phyloP scores from a whole-genome alignment of 2,329 filamentous ascomycete genomes.

The Didymosphaeria variabile region DNA sequence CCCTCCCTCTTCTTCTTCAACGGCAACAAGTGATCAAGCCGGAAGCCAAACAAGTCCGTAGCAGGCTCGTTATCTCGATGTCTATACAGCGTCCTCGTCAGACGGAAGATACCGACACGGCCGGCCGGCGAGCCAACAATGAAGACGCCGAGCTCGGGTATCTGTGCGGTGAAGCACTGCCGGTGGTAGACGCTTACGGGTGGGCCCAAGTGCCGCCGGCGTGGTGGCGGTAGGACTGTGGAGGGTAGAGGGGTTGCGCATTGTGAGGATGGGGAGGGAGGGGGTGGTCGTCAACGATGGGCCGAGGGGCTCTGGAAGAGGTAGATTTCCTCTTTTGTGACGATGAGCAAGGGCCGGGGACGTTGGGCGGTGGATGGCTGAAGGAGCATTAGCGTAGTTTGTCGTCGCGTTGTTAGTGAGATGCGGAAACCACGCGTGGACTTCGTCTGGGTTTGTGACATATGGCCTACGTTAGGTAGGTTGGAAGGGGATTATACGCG shows the following conservation, averaged over 20 bases:
- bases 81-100: constrained; percentile 61
- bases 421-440: background rate
- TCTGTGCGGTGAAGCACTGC: constrained; percentile 69
- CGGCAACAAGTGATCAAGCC: constrained; percentile 67
- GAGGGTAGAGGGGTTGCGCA: constrained; percentile 43
- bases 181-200: constrained; percentile 21
- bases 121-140: constrained; percentile 73
- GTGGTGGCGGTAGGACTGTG: background rate
- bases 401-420: background rate
- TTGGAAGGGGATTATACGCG: background rate
- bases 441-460: background rate
- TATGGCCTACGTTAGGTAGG: background rate
- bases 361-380: constrained; percentile 23
- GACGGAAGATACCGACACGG: constrained; percentile 67
- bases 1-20: constrained; percentile 36
- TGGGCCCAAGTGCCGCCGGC: background rate
- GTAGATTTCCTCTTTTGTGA: constrained; percentile 56
- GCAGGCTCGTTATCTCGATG: background rate
- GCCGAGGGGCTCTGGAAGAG: constrained; percentile 50
- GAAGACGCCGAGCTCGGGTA: constrained; percentile 76
- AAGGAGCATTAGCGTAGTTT: background rate
- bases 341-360: constrained; percentile 44
- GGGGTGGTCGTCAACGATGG: constrained; percentile 12
- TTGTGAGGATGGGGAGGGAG: constrained; percentile 45
- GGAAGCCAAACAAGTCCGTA: constrained; percentile 53